Evolutionary conservation across 176 grass and related monocot species (phyloP).

Genomic region (Microstegium vimineum): DNA sequence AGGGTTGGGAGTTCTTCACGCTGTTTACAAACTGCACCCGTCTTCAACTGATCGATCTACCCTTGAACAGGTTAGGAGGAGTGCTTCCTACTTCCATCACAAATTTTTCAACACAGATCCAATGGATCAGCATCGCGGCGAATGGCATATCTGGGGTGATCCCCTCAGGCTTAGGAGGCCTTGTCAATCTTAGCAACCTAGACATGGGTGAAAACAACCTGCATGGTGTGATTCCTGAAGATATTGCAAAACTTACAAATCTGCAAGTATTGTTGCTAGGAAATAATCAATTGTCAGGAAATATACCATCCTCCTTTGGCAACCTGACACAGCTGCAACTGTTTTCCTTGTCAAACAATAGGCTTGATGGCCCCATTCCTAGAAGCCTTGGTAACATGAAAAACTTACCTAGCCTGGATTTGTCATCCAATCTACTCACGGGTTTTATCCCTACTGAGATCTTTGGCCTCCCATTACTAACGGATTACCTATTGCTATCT

Average conservation of each 20-base stretch:
- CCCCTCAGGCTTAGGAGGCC: conserved; percentile 19
- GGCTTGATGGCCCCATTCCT: conserved; percentile 27
- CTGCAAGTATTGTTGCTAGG: neutral
- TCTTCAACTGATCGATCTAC: conserved; percentile 1
- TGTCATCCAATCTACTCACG: conserved; percentile 19
- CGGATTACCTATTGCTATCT: conserved; percentile 3
- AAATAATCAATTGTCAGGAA: conserved; percentile 13
- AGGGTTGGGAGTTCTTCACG: conserved; percentile 30
- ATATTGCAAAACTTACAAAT: conserved; percentile 23
- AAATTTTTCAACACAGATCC: conserved; percentile 28
- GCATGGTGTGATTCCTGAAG: conserved; percentile 19
- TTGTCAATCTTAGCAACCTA: neutral
- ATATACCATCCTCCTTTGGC: conserved; percentile 30
- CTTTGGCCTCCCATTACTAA: conserved; percentile 12
- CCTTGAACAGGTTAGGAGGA: neutral
- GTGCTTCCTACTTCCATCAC: conserved; percentile 1
- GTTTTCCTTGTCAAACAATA: neutral
- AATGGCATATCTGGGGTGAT: conserved; percentile 26
- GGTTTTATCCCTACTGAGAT: conserved; percentile 32
- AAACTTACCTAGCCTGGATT: neutral
- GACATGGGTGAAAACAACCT: neutral
- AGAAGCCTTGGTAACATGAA: conserved; percentile 20
- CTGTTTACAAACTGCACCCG: conserved; percentile 23
- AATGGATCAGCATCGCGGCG: neutral
- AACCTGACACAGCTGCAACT: conserved; percentile 24